Conservation (phyloP, 345 rosid genomes). For the Noccaea bulbosa region DNA sequence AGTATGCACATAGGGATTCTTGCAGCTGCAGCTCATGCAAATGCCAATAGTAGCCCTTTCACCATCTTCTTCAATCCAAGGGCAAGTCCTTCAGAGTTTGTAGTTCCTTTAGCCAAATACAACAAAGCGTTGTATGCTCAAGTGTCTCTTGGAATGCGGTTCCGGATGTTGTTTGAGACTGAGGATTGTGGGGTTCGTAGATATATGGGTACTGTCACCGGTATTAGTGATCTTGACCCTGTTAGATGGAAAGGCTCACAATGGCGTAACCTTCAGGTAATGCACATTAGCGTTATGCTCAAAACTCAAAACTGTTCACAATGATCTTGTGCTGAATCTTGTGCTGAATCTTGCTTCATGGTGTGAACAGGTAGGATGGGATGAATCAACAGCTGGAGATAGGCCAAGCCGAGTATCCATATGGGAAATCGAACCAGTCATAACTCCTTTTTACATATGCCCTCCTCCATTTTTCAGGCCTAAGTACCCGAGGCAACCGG, state of each 20-base stretch:
- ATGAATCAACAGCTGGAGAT: conserved; percentile 92
- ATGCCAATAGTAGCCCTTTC: conserved; percentile 90
- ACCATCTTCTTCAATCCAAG: conserved; percentile 92
- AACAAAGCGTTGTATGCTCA: conserved; percentile 81
- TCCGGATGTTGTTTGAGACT: conserved; percentile 97
- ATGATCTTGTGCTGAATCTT: conserved; percentile 19
- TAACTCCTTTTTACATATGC: conserved; percentile 90
- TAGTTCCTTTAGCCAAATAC: conserved; percentile 91
- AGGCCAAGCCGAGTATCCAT: conserved; percentile 85
- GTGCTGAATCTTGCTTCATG: conserved; percentile 25
- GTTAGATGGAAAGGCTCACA: conserved; percentile 94
- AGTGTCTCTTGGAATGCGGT: conserved; percentile 89
- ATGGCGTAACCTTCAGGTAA: conserved; percentile 95
- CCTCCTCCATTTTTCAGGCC: conserved; percentile 98
- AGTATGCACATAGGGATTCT: conserved; percentile 98
- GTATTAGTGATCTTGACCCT: conserved; percentile 86
- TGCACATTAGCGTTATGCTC: conserved; percentile 3
- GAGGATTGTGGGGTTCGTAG: conserved; percentile 89
- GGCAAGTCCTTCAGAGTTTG: conserved; percentile 95
- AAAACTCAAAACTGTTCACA: not conserved
- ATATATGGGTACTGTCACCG: conserved; percentile 95
- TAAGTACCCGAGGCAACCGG: conserved; percentile 82
- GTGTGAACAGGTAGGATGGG: conserved; percentile 90
- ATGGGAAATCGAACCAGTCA: conserved; percentile 96
- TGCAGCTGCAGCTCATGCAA: conserved; percentile 99